Base-by-base conservation (phyloP, 805 yeast genomes). In the Metschnikowia baotianmanensis region DNA sequence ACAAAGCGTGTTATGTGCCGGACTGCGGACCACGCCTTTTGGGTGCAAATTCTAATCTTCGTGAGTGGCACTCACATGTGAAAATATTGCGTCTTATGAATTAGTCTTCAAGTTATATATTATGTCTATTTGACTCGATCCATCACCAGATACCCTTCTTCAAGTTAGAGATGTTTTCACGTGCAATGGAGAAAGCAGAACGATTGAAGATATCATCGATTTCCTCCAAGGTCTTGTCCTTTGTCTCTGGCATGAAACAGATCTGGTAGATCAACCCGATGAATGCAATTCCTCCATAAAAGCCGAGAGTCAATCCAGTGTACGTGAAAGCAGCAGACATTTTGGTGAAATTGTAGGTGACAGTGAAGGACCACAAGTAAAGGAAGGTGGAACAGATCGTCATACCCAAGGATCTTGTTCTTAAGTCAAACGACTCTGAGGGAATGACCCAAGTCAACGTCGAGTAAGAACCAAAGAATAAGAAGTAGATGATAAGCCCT, bases 391-490 rank as follows among this genome's bases (percentile, higher is more conserved):
- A 71, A 53, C 80, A 70, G 40, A 78, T 71, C 15, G 86, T 76
- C 83, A 80, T 79, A 48, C 86, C 86, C 45, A 76, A 65, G 12
- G 83, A 72, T 62, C 85, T 74, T 34, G 82, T 70, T 43, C 76
- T 69, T 46, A 77, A 63, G 29, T 78, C 79, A 57, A 76, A 82
- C 13, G 77, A 74, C 55, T 81, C 87, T 4, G 86, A 72, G 2
- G 86, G 86, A 42, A 78, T 59, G 24, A 81, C 86, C 83, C 84
- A 82, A 1, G 86, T 80, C 54, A 80, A 69, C 46, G 81, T 74
- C 13, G 86, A 77, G 52, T 80, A 80, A 7, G 82, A 69, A 41
- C 86, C 87, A 43, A 80, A 81, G 71, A 79, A 79, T 38, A 72
- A 74, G 79, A 77, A 77, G 63, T 81, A 81, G 16, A 81, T 57